phyloP scores from a whole-genome alignment of 371 early-diverging fungal genomes.

The Batkoa obscura region DNA sequence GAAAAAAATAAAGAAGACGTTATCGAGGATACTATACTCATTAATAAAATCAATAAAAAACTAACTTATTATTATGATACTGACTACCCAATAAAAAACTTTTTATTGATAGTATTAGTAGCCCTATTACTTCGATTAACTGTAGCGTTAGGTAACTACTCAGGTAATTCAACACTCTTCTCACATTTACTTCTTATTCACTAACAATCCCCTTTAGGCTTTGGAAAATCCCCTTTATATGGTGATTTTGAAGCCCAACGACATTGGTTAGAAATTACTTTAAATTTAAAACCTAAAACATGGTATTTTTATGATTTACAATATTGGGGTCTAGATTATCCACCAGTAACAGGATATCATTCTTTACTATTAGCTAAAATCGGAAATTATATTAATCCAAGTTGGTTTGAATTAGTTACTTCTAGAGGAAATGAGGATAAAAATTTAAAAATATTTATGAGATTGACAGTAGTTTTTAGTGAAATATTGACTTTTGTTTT shows the following conservation, averaged over 20 bases:
- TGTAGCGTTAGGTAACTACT: background rate
- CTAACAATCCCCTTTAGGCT: constrained; percentile 9
- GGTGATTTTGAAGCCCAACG: constrained; percentile 97
- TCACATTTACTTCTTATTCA: background rate
- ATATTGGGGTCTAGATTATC: constrained; percentile 95
- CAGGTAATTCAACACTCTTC: background rate
- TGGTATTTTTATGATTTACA: constrained; percentile 80
- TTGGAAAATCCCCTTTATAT: constrained; percentile 43
- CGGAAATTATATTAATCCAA: constrained; percentile 50
- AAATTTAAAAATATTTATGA: constrained; percentile 69
- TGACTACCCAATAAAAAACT: too few relatives aligned
- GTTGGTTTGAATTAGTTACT: constrained; percentile 61
- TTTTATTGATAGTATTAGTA: too few relatives aligned
- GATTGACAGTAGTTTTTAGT: constrained; percentile 52
- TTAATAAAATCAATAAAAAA: too few relatives aligned
- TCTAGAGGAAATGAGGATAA: constrained; percentile 68
- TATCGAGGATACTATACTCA: too few relatives aligned
- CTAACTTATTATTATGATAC: too few relatives aligned
- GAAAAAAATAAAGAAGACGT: too few relatives aligned
- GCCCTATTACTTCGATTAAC: background rate
- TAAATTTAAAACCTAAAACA: constrained; percentile 41
- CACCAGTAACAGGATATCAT: constrained; percentile 75
- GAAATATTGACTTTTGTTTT: constrained; percentile 11
- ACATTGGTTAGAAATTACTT: constrained; percentile 91
- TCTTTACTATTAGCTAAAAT: constrained; percentile 15